Evolutionary conservation across 179 eudicot genomes (phyloP), one percentile per base, ranked within the genome.

Genomic region (Actinidia chinensis): DNA sequence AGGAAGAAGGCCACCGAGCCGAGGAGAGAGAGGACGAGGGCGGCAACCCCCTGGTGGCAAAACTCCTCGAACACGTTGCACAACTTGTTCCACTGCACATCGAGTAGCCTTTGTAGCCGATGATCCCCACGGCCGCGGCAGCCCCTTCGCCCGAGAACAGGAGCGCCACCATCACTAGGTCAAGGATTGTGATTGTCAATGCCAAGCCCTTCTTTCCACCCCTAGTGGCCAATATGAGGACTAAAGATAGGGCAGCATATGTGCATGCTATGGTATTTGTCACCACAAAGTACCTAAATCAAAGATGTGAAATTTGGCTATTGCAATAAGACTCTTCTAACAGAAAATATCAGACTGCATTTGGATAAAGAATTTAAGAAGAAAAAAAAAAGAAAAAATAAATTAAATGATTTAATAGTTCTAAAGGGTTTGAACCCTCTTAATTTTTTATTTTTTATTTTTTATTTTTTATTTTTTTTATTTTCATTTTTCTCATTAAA

Each of bases 121-220:
- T 77, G 63, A 84, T 8, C 0, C 90, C 93, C 1, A 86, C 76
- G 3, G 72, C 85, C 1, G 80, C 71, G 0, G 81, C 77, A 1
- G 89, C 87, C 6, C 93, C 93, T 10, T 82, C 81, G 75, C 82
- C 84, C 0, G 88, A 86, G 78, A 84, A 88, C 28, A 89, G 64
- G 47, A 89, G 74, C 22, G 88, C 91, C 79, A 86, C 73, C 81
- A 85, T 82, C 23, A 88, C 10, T 63, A 86, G 48, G 81, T 86
- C 91, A 2, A 79, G 58, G 11, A 83, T 17, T 0, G 72, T 61
- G 33, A 74, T 63, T 20, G 76, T 25, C 77, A 86, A 14, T 11
- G 67, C 33, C 8, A 68, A 20, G 11, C 61, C 52, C 17, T 79
- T 69, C 44, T 78, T 73, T 64, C 72, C 71, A 0, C 71, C 75